Conservation (phyloP, 202 grass and related monocot species). For the Bolboschoenoplectus hybrid region DNA sequence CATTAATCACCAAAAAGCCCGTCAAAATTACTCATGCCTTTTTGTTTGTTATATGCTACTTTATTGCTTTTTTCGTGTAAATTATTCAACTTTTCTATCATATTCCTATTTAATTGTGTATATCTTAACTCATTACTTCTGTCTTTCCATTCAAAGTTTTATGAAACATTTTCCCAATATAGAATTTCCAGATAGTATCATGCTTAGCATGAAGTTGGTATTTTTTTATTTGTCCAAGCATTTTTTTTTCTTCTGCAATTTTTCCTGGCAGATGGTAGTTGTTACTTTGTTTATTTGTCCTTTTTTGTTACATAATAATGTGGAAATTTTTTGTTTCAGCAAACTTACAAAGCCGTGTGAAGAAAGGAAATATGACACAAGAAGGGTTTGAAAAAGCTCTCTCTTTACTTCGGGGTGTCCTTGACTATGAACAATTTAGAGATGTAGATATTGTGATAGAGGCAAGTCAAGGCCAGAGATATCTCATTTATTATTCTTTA, state of each 20-base stretch:
- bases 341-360: slow-evolving; percentile 69
- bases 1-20: slow-evolving; percentile 17
- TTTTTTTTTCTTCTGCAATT: neutral
- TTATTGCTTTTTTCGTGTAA: neutral
- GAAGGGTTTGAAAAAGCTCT: slow-evolving; percentile 59
- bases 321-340: slow-evolving; percentile 42
- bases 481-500: slow-evolving; percentile 27
- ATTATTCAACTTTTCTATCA: neutral
- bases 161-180: neutral
- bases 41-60: slow-evolving; percentile 3
- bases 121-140: neutral
- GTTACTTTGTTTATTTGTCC: neutral
- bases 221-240: no score
- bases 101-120: neutral
- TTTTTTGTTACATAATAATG: neutral
- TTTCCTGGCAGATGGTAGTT: neutral
- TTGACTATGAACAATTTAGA: slow-evolving; percentile 82
- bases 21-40: neutral
- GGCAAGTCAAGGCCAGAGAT: slow-evolving; percentile 46
- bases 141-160: neutral
- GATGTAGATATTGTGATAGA: slow-evolving; percentile 81
- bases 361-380: slow-evolving; percentile 60
- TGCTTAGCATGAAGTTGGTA: neutral
- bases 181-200: neutral
- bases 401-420: slow-evolving; percentile 64